Evolutionary conservation across 2,329 filamentous ascomycete genomes (phyloP).

Genomic region (Ceratocystis cubensis): DNA sequence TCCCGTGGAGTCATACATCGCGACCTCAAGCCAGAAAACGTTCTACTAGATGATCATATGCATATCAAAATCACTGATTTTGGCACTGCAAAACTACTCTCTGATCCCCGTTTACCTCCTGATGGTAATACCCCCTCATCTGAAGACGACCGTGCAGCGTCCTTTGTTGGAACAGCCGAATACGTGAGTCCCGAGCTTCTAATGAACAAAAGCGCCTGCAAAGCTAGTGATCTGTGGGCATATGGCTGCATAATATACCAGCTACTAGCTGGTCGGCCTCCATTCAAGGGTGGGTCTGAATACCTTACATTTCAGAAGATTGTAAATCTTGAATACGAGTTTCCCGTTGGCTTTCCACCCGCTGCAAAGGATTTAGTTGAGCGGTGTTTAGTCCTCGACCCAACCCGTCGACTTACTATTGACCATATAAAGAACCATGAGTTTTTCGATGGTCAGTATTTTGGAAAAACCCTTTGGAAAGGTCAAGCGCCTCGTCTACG

Average conservation of each 20-base stretch:
- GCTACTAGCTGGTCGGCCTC: constrained; percentile 83
- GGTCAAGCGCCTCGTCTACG: constrained; percentile 78
- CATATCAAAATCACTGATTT: constrained; percentile 99
- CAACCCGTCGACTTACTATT: constrained; percentile 68
- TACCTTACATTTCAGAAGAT: constrained; percentile 99
- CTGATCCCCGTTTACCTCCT: constrained; percentile 5
- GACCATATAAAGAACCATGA: constrained; percentile 95
- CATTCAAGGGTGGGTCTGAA: constrained; percentile 91
- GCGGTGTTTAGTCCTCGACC: constrained; percentile 78
- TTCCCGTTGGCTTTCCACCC: constrained; percentile 75
- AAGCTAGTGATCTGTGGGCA: constrained; percentile 94
- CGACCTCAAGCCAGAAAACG: constrained; percentile 93
- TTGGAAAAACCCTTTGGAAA: constrained; percentile 78
- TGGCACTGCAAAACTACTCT: constrained; percentile 85
- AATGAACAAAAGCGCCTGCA: constrained; percentile 92
- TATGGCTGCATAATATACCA: constrained; percentile 98
- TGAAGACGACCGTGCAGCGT: constrained; percentile 67
- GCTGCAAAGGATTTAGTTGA: constrained; percentile 83
- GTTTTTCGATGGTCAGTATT: constrained; percentile 80
- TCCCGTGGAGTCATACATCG: constrained; percentile 89
- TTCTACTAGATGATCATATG: constrained; percentile 88
- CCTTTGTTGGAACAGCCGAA: constrained; percentile 94
- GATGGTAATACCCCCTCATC: constrained; percentile 27
- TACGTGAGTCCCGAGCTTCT: constrained; percentile 97
- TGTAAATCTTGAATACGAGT: constrained; percentile 84